Evolutionary conservation across 1,139 yeast genomes (phyloP), one percentile per base, ranked within the genome.

Genomic region (Lodderomyces metapsilosis): DNA sequence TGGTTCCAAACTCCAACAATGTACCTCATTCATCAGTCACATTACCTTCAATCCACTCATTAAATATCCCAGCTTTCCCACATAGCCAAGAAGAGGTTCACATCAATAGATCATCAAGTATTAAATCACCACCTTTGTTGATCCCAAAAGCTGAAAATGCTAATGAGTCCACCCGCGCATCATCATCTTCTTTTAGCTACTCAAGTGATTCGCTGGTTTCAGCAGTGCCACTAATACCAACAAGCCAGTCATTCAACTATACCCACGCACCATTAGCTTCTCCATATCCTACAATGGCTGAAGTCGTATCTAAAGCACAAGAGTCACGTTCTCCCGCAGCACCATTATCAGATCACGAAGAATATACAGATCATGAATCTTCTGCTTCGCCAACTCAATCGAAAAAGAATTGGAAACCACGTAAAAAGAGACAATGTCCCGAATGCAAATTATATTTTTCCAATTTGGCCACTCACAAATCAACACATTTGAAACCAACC

Each of bases 371-470:
- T 15, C 18, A 28, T 10, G 20, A 15, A 3, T 15, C 31, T 8
- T 28, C 40, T 5, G 10, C 13, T 4, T 31, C 39, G 20, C 32
- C 38, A 10, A 28, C 32, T 7, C 32, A 36, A 22, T n/a, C 43
- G 13, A 52, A 45, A 39, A 48, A 45, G 32, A 52, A 54, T 44
- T 61, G 70, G 68, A 75, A 76, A 53, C 81, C 80, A 34, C 67
- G 95, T 49, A 82, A 80, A 64, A 88, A 87, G 72, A 78, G 88
- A 62, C 88, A 86, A 65, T 89, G 96, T 60, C 88, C 92, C 0
- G 81, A 83, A 42, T 88, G 97, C 61, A 78, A 77, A 51, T 74
- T 84, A 43, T 82, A 70, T 60, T 88, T 84, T 61, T 80, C 88
- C 43, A 88, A 89, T 59, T 68, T 89, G 52, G 88, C 94, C 23